Evolutionary conservation across 345 rosid genomes (phyloP), one percentile per base, ranked within the genome.

Genomic region (Passiflora organensis): DNA sequence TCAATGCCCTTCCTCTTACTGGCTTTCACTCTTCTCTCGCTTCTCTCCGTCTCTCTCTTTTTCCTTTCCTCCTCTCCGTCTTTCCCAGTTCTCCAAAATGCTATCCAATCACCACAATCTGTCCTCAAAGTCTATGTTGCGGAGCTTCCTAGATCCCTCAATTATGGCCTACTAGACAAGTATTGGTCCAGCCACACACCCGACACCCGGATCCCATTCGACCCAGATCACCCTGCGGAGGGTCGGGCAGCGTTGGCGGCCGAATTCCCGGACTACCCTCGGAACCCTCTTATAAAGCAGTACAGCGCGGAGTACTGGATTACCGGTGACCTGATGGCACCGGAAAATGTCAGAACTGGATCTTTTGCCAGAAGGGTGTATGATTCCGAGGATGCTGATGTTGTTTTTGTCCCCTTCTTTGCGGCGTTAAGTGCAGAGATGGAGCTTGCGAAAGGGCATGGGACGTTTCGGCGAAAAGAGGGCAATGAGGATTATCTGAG

Each of bases 301-400:
- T 93, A 93, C 75, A 93, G 96, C 39, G 97, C 97, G 1, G 99
- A 93, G 87, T 86, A 84, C 55, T 93, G 99, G 99, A 76, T 93
- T 66, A 51, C 84, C 62, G 89, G 86, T 5, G 99, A 93, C 70
- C 74, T 93, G n/a, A 84, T 82, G 76, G 83, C 89, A 2, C 87
- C 90, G 9, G 59, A 23, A 9, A 78, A 61, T 14, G 41, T 72
- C 15, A 72, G 84, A 51, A 51, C 60, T 13, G 64, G 47, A 42
- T 89, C 97, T 14, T 81, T 77, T 47, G 89, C 94, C 0, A 73
- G 67, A 55, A 77, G 97, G 71, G 95, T 89, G 21, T 69, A 55
- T 37, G 70, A 63, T 36, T 71, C 53, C 20, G 60, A 62, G 1
- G 85, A 77, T 4, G 94, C 96, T 13, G 99, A 93, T 64, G 95